phyloP scores from a whole-genome alignment of 148 eudicot species.

The Oxyria digyna region DNA sequence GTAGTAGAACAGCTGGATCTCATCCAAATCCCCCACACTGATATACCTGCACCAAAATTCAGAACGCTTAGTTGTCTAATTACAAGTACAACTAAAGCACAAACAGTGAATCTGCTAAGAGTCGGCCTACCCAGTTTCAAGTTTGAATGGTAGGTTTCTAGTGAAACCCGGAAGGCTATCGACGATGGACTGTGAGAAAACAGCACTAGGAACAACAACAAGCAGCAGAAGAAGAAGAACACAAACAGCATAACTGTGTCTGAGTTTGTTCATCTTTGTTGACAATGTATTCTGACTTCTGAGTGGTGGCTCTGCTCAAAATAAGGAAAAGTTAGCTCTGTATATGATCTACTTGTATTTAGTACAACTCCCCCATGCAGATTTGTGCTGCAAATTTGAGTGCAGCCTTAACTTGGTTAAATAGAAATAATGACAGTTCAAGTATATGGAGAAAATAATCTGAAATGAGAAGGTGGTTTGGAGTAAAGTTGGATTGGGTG shows the following conservation, averaged over 20 bases:
- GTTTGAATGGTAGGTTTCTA: constrained; percentile 30
- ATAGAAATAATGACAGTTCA: neutral
- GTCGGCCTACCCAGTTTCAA: constrained; percentile 24
- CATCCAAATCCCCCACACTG: constrained; percentile 5
- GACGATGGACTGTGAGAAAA: constrained; percentile 13
- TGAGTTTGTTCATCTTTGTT: constrained; percentile 1
- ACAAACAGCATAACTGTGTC: neutral
- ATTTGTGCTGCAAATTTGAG: neutral
- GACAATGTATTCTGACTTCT: too few relatives aligned
- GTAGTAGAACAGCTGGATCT: constrained; percentile 2
- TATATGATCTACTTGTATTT: neutral
- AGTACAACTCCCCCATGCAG: neutral
- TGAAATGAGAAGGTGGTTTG: neutral
- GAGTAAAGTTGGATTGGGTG: neutral
- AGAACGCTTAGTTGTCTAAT: neutral
- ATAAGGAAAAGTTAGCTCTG: neutral
- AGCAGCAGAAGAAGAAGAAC: neutral
- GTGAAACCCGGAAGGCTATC: constrained; percentile 23
- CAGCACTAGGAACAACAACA: neutral
- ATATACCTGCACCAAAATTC: neutral
- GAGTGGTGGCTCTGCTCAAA: neutral
- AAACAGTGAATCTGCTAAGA: neutral
- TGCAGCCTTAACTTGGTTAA: neutral
- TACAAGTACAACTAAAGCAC: neutral
- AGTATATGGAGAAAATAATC: neutral